Percentiles rank a stretch among this genome's conserved stretches.
phyloP scores from a whole-genome alignment of 345 rosid genomes.

The Diplotaxis tenuifolia region DNA sequence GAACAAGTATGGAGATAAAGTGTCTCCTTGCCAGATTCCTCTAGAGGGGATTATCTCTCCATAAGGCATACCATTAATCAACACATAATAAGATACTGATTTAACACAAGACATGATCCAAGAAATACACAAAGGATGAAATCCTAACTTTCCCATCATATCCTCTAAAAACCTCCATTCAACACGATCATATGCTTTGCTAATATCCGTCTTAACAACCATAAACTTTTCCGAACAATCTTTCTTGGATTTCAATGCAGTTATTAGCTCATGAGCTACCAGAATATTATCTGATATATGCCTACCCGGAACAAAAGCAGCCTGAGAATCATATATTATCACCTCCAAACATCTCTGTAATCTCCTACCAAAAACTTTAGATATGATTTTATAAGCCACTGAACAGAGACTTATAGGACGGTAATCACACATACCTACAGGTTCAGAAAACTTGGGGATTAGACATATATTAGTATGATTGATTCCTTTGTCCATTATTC shows the following conservation, averaged over 20 bases:
- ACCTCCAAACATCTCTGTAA: not conserved
- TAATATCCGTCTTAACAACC: not conserved
- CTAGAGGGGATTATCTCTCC: not conserved
- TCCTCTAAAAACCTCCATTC: not conserved
- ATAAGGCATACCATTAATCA: not conserved
- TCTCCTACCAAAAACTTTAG: not conserved
- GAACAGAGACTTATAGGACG: not conserved
- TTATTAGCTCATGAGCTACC: not conserved
- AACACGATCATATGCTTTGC: not conserved
- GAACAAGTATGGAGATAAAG: not conserved
- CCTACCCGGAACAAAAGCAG: not conserved
- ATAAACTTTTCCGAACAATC: not conserved
- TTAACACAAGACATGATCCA: not conserved
- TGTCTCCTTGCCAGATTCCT: not conserved
- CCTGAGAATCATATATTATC: not conserved
- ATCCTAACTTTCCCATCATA: not conserved
- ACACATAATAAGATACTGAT: not conserved
- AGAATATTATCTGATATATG: not conserved
- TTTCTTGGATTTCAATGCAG: not conserved
- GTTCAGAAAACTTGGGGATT: not conserved
- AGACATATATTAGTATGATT: not conserved
- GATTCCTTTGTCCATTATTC: not conserved
- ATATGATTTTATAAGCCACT: not conserved
- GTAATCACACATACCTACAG: not conserved
- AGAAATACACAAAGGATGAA: not conserved